Percentiles rank a stretch among this genome's conserved stretches.
Conservation (phyloP, 106 monocot species). For the Allium sativum region DNA sequence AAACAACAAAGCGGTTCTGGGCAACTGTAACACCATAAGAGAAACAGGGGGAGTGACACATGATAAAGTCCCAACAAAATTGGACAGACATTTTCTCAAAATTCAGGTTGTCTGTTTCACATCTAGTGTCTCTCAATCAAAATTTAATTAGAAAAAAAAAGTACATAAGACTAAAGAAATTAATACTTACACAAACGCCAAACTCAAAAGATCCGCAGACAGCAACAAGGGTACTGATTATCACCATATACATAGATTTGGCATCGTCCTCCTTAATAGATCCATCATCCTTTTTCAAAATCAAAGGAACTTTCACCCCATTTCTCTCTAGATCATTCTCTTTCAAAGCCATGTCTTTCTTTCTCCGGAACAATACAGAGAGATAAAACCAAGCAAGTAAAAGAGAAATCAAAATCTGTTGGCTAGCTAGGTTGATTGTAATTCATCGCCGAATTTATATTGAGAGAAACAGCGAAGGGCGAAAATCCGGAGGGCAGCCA, state of each 20-base stretch:
- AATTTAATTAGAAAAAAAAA: background rate
- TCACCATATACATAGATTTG: constrained; percentile 20
- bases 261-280: background rate
- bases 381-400: too few species aligned
- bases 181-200: constrained; percentile 37
- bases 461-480: too few species aligned
- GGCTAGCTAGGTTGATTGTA: too few species aligned
- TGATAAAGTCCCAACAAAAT: background rate
- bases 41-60: too few species aligned
- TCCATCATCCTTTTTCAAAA: background rate
- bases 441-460: too few species aligned
- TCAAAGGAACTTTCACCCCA: constrained; percentile 6
- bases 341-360: constrained; percentile 1
- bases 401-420: too few species aligned
- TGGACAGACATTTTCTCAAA: too few species aligned
- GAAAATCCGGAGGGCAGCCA: too few species aligned
- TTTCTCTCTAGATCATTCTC: constrained; percentile 4
- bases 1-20: background rate
- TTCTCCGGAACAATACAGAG: background rate
- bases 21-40: too few species aligned
- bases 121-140: too few species aligned
- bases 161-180: background rate
- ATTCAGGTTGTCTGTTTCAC: too few species aligned
- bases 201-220: constrained; percentile 60
- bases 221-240: constrained; percentile 44